phyloP scores from a whole-genome alignment of 2,329 filamentous ascomycete genomes.

The Teratosphaeria epicoccoides region DNA sequence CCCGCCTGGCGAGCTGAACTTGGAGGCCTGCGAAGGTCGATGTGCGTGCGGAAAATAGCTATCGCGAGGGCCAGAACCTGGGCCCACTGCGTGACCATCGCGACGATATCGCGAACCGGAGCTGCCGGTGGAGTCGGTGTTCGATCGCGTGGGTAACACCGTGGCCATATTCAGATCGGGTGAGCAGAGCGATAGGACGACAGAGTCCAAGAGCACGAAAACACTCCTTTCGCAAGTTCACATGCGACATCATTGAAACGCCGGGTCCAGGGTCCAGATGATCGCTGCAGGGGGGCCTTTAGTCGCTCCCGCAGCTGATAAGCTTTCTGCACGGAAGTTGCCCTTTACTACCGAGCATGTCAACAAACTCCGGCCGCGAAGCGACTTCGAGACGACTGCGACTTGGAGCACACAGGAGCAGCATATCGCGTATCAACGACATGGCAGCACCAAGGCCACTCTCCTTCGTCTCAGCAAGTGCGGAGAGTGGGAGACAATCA shows the following conservation, averaged over 20 bases:
- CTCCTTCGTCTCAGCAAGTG: constrained; percentile 2
- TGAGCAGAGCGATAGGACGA: too few species aligned
- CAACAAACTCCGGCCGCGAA: not conserved
- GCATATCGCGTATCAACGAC: not conserved
- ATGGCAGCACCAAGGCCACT: constrained; percentile 2
- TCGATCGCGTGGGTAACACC: constrained; percentile 21
- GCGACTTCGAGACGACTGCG: not conserved
- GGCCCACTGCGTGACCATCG: not conserved
- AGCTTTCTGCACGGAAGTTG: too few species aligned
- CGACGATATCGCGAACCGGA: constrained; percentile 1
- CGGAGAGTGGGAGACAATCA: constrained; percentile 18
- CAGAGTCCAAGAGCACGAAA: too few species aligned
- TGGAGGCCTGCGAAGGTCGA: not conserved
- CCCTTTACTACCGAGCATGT: not conserved
- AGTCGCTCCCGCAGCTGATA: too few species aligned
- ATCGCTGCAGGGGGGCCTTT: too few species aligned
- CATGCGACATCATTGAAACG: too few species aligned
- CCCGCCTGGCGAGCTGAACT: not conserved
- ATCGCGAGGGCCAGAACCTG: not conserved
- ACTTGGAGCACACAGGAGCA: not conserved
- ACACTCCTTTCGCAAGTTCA: not conserved
- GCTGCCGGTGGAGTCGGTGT: constrained; percentile 17
- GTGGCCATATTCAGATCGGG: constrained; percentile 18
- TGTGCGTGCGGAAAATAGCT: not conserved
- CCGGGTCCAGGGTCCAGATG: too few species aligned